A percentile compares a stretch with the other conserved stretches of the same genome.
Evolutionary conservation across 305 asterid genomes (phyloP).

Genomic region (Solanum aculeatissimum): DNA sequence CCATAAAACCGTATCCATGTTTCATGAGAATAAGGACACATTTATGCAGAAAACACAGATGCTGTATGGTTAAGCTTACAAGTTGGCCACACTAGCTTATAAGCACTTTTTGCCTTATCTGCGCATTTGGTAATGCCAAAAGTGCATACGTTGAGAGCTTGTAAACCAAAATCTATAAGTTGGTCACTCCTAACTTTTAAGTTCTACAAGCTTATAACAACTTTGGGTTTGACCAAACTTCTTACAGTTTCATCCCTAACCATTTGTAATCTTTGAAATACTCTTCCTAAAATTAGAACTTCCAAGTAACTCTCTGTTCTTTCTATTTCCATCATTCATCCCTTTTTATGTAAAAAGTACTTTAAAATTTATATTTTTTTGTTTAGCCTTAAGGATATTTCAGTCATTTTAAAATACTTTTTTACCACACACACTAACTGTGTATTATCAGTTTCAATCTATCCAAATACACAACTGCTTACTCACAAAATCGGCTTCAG

Average conservation of each 20-base stretch:
- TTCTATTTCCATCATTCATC: background rate
- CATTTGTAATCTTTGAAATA: background rate
- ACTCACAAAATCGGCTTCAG: background rate
- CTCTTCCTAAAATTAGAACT: background rate
- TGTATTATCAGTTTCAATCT: background rate
- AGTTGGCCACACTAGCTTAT: background rate
- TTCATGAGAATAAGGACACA: background rate
- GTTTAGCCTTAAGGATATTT: background rate
- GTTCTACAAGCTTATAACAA: background rate
- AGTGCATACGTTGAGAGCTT: background rate
- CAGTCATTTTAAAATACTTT: background rate
- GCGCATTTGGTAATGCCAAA: background rate
- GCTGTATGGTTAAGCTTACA: background rate
- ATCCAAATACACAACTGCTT: background rate
- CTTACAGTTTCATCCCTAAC: background rate
- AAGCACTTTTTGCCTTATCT: background rate
- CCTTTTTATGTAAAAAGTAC: background rate
- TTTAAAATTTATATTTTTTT: background rate
- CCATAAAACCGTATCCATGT: background rate
- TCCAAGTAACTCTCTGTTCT: background rate
- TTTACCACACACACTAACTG: background rate
- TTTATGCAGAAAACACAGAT: background rate
- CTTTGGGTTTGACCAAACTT: background rate
- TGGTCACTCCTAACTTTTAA: background rate
- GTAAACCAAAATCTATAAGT: background rate